Percentiles rank a stretch among this genome's conserved stretches.
These are phyloP conservation scores for Hyaloscypha variabilis DNA, from an alignment of 495 filamentous ascomycete species.

Conservation along the genomic window DNA sequence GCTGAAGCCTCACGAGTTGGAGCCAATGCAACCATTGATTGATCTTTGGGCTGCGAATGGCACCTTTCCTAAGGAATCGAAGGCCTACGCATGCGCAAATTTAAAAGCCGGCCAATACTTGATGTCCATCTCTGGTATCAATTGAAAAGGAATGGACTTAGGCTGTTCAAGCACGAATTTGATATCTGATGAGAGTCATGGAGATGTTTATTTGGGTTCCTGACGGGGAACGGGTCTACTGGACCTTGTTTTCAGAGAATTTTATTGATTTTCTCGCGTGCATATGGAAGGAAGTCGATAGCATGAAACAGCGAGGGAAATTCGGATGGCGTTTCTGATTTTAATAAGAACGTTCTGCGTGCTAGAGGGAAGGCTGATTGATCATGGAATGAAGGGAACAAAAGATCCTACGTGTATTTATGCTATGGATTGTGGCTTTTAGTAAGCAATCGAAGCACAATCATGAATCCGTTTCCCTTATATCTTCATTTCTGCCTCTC, in stretches of 20 bases:
- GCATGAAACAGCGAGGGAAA: conserved; percentile 15
- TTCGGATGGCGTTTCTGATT: conserved; percentile 18
- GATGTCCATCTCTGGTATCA: conserved; percentile 22
- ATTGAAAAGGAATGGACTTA: background rate
- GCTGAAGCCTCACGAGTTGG: conserved; percentile 79
- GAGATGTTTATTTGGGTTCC: background rate
- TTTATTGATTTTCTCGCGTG: conserved; percentile 1
- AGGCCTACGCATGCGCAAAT: conserved; percentile 59
- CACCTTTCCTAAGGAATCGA: conserved; percentile 73
- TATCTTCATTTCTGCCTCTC: background rate
- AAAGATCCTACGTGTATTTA: background rate
- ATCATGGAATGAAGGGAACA: background rate
- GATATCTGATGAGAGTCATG: background rate
- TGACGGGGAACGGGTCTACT: background rate
- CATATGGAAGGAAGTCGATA: background rate
- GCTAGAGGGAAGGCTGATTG: background rate
- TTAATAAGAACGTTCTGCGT: background rate
- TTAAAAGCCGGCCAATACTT: conserved; percentile 35
- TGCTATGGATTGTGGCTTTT: background rate
- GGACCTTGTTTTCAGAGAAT: background rate
- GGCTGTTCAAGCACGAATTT: background rate
- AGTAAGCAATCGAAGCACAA: background rate
- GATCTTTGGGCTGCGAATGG: conserved; percentile 87
- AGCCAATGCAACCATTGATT: conserved; percentile 92
- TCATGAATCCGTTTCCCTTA: background rate